Evolutionary conservation across 768 basidiomycete species (phyloP), one percentile per base, ranked within the genome.

Genomic region (Collybiopsis confluens): DNA sequence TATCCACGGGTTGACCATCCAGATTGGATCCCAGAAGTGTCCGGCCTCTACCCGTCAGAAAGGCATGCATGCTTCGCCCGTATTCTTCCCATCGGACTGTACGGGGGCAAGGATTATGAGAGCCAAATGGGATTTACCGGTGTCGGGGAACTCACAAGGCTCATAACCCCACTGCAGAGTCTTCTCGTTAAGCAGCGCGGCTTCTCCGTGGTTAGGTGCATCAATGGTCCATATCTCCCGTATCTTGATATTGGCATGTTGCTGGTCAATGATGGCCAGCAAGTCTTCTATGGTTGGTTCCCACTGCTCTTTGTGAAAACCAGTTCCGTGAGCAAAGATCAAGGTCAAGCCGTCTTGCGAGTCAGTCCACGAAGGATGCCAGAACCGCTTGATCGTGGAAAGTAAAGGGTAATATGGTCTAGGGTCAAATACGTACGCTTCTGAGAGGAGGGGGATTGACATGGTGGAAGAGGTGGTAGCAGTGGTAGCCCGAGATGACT

Each of bases 251-350:
- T 24, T 33, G 18, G 48, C 28, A 1, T 60, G 55, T 18, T 62
- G 45, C 4, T 49, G 36, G 1, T 54, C 61, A 3, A 73, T 52
- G 1, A 73, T 44, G 1, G 36, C 54, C 45, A 70, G 74, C 16
- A 83, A 61, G 6, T 79, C 75, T 7, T 78, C 75, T 2, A 84
- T 65, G 0, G 73, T 71, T 0, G 82, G 80, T 57, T 83, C 81
- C 78, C 79, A 83, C n/a, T 71, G 70, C 58, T 83, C 82, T 57
- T 83, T 83, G 60, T 77, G 77, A 60, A 77, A 80, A 0, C 81
- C 74, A 1, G 77, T 80, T 6, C 74, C 80, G 58, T 83, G 82
- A 1, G 78, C 62, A 47, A 81, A 73, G 28, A 83, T 62, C 27
- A 82, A 64, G 0, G 82, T 82, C 10, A 74, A 45, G 0, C 74